Conservation (phyloP, 768 basidiomycete genomes). For the Botryobasidium botryosum region DNA sequence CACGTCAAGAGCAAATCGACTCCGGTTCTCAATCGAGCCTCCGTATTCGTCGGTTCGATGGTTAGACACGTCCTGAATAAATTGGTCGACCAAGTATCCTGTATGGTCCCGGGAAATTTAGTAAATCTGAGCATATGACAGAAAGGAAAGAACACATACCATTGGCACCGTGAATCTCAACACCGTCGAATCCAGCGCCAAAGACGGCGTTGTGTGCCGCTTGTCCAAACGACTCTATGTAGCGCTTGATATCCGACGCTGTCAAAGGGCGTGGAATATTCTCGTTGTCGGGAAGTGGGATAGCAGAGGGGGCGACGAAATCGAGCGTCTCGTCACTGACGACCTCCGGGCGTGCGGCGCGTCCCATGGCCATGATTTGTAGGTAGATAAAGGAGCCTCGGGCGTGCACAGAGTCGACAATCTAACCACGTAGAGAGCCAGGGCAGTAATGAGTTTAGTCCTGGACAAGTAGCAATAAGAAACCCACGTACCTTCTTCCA, state of each 20-base stretch:
- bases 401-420: constrained; percentile 20
- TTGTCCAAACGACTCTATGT: constrained; percentile 13
- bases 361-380: constrained; percentile 24
- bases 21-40: constrained; percentile 24
- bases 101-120: background rate
- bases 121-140: too few species aligned
- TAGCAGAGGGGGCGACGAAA: constrained; percentile 2
- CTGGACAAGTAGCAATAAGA: constrained; percentile 1
- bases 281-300: background rate
- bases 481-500: constrained; percentile 24
- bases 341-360: constrained; percentile 7
- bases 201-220: constrained; percentile 18
- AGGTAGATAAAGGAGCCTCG: constrained; percentile 18
- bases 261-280: constrained; percentile 11
- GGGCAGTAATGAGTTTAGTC: background rate
- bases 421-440: too few species aligned
- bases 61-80: constrained; percentile 17
- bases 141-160: constrained; percentile 2
- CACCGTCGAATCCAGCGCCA: constrained; percentile 25
- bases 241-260: constrained; percentile 15
- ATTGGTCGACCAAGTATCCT: constrained; percentile 17
- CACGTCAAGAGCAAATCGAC: constrained; percentile 19
- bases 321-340: constrained; percentile 4
- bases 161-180: constrained; percentile 31
- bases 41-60: constrained; percentile 24